Conservation (phyloP, 768 basidiomycete genomes). For the Rubroboletus satanas region DNA sequence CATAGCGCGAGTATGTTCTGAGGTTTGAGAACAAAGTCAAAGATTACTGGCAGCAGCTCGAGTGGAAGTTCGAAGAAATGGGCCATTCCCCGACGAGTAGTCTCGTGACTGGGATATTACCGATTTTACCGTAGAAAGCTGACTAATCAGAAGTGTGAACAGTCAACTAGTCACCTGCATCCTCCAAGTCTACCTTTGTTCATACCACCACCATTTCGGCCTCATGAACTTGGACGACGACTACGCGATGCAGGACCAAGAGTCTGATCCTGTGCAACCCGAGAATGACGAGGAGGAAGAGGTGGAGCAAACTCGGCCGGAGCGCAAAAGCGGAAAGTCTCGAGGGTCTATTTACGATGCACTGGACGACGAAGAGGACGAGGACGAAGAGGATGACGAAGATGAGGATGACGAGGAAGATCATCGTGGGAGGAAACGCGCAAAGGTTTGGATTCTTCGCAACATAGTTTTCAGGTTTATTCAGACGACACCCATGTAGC, state of each 20-base stretch:
- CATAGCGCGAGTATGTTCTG: constrained; percentile 50
- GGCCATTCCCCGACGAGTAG: constrained; percentile 26
- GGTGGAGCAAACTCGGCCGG: constrained; percentile 22
- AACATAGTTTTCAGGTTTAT: constrained; percentile 1
- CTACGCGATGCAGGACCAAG: constrained; percentile 26
- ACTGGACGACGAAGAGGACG: constrained; percentile 43
- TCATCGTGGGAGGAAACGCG: constrained; percentile 50
- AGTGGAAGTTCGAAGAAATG: constrained; percentile 57
- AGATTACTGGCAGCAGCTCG: constrained; percentile 57
- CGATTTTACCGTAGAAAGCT: constrained; percentile 9
- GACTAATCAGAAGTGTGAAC: constrained; percentile 21
- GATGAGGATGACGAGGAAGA: constrained; percentile 47
- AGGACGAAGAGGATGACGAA: constrained; percentile 57
- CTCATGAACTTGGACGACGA: constrained; percentile 35
- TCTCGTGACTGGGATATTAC: neutral
- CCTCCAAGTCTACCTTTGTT: constrained; percentile 7
- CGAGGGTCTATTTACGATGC: constrained; percentile 34
- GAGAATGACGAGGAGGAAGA: constrained; percentile 42
- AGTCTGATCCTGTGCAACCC: constrained; percentile 25
- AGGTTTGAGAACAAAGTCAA: constrained; percentile 48
- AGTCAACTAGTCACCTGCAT: neutral
- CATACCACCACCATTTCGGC: constrained; percentile 28
- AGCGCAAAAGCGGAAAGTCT: constrained; percentile 22
- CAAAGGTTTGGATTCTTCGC: constrained; percentile 45
- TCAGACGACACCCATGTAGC: constrained; percentile 34